phyloP scores from a whole-genome alignment of 495 filamentous ascomycete genomes.

The Penicillium flavigenum region DNA sequence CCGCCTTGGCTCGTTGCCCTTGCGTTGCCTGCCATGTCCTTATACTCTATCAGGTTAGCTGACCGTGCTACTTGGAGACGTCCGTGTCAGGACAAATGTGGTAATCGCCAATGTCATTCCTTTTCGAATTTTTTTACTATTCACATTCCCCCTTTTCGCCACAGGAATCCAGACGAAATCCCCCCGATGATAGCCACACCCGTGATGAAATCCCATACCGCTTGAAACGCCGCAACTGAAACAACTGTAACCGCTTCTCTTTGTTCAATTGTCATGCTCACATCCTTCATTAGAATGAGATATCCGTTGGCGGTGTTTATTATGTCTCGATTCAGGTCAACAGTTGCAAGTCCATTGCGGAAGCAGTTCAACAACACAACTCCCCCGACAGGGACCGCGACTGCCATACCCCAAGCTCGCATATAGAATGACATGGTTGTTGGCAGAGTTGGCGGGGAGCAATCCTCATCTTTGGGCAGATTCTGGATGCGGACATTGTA shows the following conservation, averaged over 20 bases:
- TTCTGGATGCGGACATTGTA: slow-evolving; percentile 52
- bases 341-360: slow-evolving; percentile 15
- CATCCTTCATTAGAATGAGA: slow-evolving; percentile 24
- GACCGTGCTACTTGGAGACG: neutral
- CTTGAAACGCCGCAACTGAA: slow-evolving; percentile 21
- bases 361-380: slow-evolving; percentile 56
- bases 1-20: neutral
- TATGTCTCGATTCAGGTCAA: slow-evolving; percentile 16
- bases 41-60: neutral
- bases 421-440: slow-evolving; percentile 59
- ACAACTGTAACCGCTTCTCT: slow-evolving; percentile 22
- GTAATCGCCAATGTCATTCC: neutral
- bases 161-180: slow-evolving; percentile 24
- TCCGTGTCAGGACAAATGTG: neutral
- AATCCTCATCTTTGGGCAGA: slow-evolving; percentile 13
- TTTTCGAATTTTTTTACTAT: neutral
- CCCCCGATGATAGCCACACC: slow-evolving; percentile 26
- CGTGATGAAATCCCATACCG: slow-evolving; percentile 29
- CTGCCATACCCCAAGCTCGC: slow-evolving; percentile 59
- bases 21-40: neutral
- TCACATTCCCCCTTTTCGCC: slow-evolving; percentile 11
- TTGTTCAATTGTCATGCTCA: slow-evolving; percentile 19
- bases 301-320: slow-evolving; percentile 26
- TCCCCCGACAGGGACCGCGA: slow-evolving; percentile 62
- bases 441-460: slow-evolving; percentile 20